A percentile compares a stretch with the other conserved stretches of the same genome.
Evolutionary conservation across 2,329 filamentous ascomycete genomes (phyloP).

Genomic region (Trichoderma oligosporum): DNA sequence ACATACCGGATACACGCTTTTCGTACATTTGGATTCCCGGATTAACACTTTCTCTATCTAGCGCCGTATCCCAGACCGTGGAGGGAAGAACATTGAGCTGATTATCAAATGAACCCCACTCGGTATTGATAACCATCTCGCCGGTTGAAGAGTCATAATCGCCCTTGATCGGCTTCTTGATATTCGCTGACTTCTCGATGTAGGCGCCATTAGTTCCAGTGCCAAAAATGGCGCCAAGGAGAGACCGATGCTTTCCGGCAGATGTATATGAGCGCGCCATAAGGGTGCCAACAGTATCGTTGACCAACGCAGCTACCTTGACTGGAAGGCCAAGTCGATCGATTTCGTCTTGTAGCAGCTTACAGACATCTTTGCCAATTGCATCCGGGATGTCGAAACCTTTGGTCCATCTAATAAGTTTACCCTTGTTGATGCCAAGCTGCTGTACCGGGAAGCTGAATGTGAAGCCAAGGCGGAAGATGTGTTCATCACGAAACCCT

Average conservation of each 20-base stretch:
- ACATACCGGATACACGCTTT: constrained; percentile 98
- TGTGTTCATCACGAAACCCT: constrained; percentile 65
- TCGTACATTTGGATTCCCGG: constrained; percentile 98
- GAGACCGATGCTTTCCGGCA: constrained; percentile 76
- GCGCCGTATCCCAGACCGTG: constrained; percentile 73
- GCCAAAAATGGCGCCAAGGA: constrained; percentile 95
- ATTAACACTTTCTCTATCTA: constrained; percentile 81
- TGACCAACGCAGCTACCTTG: constrained; percentile 91
- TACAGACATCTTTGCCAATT: constrained; percentile 90
- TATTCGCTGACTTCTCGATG: constrained; percentile 81
- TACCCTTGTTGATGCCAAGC: constrained; percentile 89
- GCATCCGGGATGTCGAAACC: constrained; percentile 97
- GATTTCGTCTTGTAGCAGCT: constrained; percentile 82
- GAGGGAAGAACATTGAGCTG: constrained; percentile 80
- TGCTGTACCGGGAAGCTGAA: constrained; percentile 98
- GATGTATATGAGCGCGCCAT: constrained; percentile 97
- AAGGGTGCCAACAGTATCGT: constrained; percentile 94
- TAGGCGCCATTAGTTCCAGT: constrained; percentile 98
- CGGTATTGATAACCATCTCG: constrained; percentile 96
- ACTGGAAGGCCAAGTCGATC: constrained; percentile 83
- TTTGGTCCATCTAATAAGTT: constrained; percentile 95
- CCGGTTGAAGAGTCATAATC: constrained; percentile 77
- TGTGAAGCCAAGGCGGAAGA: constrained; percentile 96
- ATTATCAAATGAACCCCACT: constrained; percentile 99
- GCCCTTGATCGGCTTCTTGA: constrained; percentile 71